phyloP scores from a whole-genome alignment of 352 stramenopile genomes.

The Phytophthora lateralis region DNA sequence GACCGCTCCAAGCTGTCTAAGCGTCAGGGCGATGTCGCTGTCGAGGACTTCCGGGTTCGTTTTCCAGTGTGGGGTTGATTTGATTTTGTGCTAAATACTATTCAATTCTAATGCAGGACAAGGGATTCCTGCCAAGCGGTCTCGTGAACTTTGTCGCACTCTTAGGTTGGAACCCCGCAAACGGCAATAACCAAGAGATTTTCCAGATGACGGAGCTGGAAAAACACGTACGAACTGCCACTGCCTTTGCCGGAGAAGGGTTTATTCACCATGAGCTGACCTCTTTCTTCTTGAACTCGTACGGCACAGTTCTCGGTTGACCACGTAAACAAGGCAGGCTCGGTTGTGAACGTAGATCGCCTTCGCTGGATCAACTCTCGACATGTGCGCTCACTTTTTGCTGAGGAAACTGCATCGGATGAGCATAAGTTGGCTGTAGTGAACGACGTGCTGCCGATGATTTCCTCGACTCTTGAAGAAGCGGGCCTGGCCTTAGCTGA shows the following conservation, averaged over 20 bases:
- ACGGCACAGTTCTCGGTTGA: constrained; percentile 75
- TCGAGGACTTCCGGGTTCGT: constrained; percentile 95
- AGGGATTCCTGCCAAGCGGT: constrained; percentile 95
- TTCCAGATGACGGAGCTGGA: constrained; percentile 94
- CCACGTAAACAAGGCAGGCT: constrained; percentile 89
- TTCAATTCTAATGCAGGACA: constrained; percentile 55
- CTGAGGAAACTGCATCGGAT: constrained; percentile 43
- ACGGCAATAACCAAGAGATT: constrained; percentile 97
- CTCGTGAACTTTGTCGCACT: constrained; percentile 98
- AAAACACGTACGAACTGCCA: constrained; percentile 43
- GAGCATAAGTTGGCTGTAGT: constrained; percentile 55
- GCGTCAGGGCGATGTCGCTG: constrained; percentile 96
- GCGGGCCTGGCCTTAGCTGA: constrained; percentile 36
- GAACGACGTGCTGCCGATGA: constrained; percentile 72
- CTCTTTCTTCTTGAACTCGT: constrained; percentile 1
- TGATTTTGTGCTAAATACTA: neutral
- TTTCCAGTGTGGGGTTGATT: neutral
- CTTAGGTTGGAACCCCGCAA: constrained; percentile 96
- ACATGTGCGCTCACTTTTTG: constrained; percentile 83
- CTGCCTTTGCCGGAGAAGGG: neutral
- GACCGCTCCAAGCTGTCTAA: constrained; percentile 99
- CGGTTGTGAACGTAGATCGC: constrained; percentile 86
- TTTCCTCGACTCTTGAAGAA: constrained; percentile 47
- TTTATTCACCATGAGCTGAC: neutral
- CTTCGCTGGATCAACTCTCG: constrained; percentile 91